These are phyloP conservation scores for Ascochyta koolunga DNA, from an alignment of 2,329 filamentous ascomycete species.

Conservation along the genomic window DNA sequence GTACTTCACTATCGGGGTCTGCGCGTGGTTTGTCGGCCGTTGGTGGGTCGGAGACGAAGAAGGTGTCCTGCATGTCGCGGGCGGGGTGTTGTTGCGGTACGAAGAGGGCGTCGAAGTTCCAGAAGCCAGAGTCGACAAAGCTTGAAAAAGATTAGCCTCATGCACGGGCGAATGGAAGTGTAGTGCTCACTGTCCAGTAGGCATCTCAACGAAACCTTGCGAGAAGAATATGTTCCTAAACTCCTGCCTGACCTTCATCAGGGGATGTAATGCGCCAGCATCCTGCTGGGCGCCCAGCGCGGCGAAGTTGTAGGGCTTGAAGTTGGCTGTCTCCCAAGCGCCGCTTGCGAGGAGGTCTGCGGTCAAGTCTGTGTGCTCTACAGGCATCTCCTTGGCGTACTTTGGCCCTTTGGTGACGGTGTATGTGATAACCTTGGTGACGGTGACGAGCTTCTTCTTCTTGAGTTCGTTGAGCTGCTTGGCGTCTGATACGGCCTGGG, in stretches of 20 bases:
- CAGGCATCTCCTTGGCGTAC: conserved; percentile 84
- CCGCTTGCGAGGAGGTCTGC: conserved; percentile 88
- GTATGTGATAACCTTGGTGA: conserved; percentile 86
- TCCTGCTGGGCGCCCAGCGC: conserved; percentile 68
- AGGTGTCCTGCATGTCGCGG: conserved; percentile 96
- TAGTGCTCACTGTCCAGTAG: conserved; percentile 70
- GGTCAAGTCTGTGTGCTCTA: conserved; percentile 95
- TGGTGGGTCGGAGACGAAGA: conserved; percentile 93
- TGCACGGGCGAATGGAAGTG: background rate
- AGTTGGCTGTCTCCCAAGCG: conserved; percentile 88
- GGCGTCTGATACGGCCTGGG: conserved; percentile 70
- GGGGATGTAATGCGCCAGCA: conserved; percentile 56
- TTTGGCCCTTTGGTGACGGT: conserved; percentile 83
- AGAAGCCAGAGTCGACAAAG: conserved; percentile 96
- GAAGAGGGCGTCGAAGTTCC: conserved; percentile 97
- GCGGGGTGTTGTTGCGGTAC: conserved; percentile 98
- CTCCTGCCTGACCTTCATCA: conserved; percentile 95
- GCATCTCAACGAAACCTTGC: conserved; percentile 99
- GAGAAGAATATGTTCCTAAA: conserved; percentile 99
- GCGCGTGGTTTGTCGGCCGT: conserved; percentile 70
- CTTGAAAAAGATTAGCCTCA: conserved; percentile 39
- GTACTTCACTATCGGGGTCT: conserved; percentile 57
- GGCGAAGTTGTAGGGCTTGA: conserved; percentile 86
- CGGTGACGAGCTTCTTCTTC: conserved; percentile 87
- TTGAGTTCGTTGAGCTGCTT: conserved; percentile 82